phyloP scores from a whole-genome alignment of 78 protist genomes.

The Dictyostelium firmibasis region DNA sequence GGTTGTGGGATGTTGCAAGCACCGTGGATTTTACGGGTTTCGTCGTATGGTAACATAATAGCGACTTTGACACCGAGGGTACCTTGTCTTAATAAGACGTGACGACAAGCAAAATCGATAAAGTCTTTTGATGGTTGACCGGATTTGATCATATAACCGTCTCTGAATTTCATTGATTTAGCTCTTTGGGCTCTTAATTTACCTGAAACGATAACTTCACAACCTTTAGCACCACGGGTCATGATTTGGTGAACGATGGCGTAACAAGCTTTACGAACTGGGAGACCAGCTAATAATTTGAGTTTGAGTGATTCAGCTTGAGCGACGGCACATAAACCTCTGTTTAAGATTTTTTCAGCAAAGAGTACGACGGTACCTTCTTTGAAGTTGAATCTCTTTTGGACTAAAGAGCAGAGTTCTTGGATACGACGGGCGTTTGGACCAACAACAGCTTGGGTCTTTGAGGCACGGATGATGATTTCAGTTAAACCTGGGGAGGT shows the following conservation, averaged over 20 bases:
- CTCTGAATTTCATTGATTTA: conserved; percentile 99
- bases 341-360: conserved; percentile 97
- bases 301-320: conserved; percentile 99
- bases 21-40: conserved; percentile 84
- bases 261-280: conserved; percentile 99
- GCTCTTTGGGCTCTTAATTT: conserved; percentile 99
- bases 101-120: conserved; percentile 96
- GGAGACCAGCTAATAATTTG: conserved; percentile 98
- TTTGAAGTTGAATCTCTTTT: conserved; percentile 98
- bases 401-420: conserved; percentile 97
- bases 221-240: conserved; percentile 99
- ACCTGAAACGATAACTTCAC: conserved; percentile 99
- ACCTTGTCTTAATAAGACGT: conserved; percentile 97
- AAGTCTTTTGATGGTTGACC: conserved; percentile 93
- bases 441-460: conserved; percentile 94
- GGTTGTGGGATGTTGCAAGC: conserved; percentile 87
- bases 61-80: conserved; percentile 98
- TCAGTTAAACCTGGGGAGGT: conserved; percentile 96
- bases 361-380: conserved; percentile 95
- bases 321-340: conserved; percentile 99
- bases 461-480: conserved; percentile 99
- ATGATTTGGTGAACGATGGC: conserved; percentile 98
- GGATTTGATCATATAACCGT: conserved; percentile 99
- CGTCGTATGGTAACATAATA: conserved; percentile 98
- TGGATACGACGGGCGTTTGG: conserved; percentile 98